phyloP scores from a whole-genome alignment of 345 rosid species.

The Sonneratia caseolaris region DNA sequence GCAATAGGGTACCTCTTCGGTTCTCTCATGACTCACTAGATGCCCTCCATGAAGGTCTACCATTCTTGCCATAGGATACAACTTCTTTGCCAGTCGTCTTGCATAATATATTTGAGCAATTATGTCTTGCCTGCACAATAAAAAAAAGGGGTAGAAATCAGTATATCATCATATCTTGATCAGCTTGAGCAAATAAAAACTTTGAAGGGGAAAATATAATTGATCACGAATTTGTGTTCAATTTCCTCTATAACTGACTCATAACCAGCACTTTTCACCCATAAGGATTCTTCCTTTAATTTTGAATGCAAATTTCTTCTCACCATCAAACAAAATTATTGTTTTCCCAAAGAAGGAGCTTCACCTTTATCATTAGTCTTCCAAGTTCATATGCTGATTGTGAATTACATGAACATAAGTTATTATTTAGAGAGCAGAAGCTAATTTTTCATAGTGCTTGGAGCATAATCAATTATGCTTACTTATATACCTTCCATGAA shows the following conservation, averaged over 20 bases:
- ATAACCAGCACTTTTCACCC: neutral
- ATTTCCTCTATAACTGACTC: neutral
- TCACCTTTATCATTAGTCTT: neutral
- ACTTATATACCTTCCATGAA: slow-evolving; percentile 78
- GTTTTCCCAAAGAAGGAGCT: neutral
- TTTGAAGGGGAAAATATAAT: neutral
- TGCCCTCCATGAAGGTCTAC: slow-evolving; percentile 95
- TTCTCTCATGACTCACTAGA: slow-evolving; percentile 89
- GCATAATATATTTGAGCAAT: slow-evolving; percentile 87
- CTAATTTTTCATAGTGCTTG: neutral
- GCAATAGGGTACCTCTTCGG: slow-evolving; percentile 53
- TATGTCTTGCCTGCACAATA: slow-evolving; percentile 58
- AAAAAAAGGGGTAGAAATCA: slow-evolving; percentile 11
- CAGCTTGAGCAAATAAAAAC: neutral
- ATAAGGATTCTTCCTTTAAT: neutral
- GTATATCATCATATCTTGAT: neutral
- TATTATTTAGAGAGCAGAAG: neutral
- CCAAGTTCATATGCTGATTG: neutral
- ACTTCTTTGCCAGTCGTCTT: slow-evolving; percentile 70
- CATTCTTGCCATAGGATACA: slow-evolving; percentile 81
- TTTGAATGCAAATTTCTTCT: neutral
- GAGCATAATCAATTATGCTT: neutral
- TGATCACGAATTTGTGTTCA: neutral
- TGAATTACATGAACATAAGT: neutral
- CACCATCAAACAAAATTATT: neutral